phyloP scores from a whole-genome alignment of 257 asterid species.

The Penstemon newberryi region DNA sequence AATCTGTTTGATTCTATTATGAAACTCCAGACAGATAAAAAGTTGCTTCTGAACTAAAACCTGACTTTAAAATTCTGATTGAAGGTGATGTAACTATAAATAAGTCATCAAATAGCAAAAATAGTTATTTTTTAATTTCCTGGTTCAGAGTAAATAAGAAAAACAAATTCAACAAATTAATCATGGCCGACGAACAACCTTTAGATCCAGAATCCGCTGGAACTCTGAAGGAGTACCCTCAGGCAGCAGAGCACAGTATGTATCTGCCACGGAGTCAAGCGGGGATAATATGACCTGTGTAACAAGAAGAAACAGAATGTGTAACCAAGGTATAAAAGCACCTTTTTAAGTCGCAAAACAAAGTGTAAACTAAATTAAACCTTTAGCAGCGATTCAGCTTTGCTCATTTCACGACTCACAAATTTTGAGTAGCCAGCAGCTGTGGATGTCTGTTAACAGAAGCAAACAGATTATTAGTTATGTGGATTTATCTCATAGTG shows the following conservation, averaged over 20 bases:
- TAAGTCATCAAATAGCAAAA: conserved; percentile 15
- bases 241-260: conserved; percentile 94
- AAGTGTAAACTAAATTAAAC: conserved; percentile 33
- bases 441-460: conserved; percentile 64
- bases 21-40: no score
- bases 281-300: conserved; percentile 91
- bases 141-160: conserved; percentile 9
- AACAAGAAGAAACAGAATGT: conserved; percentile 24
- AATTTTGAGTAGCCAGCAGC: conserved; percentile 91
- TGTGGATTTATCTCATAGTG: conserved; percentile 12
- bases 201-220: conserved; percentile 92
- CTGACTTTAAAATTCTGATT: neutral
- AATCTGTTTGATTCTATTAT: neutral
- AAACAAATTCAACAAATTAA: conserved; percentile 14
- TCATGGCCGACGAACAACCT: conserved; percentile 49
- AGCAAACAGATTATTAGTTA: conserved; percentile 14
- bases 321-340: conserved; percentile 17
- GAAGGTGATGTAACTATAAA: neutral
- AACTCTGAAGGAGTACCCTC: conserved; percentile 92
- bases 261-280: conserved; percentile 94
- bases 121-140: neutral
- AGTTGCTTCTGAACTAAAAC: neutral
- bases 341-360: conserved; percentile 6
- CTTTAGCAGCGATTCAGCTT: conserved; percentile 97
- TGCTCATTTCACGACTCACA: conserved; percentile 98